Evolutionary conservation across 2,329 filamentous ascomycete genomes (phyloP).

Genomic region (Colletotrichum karsti): DNA sequence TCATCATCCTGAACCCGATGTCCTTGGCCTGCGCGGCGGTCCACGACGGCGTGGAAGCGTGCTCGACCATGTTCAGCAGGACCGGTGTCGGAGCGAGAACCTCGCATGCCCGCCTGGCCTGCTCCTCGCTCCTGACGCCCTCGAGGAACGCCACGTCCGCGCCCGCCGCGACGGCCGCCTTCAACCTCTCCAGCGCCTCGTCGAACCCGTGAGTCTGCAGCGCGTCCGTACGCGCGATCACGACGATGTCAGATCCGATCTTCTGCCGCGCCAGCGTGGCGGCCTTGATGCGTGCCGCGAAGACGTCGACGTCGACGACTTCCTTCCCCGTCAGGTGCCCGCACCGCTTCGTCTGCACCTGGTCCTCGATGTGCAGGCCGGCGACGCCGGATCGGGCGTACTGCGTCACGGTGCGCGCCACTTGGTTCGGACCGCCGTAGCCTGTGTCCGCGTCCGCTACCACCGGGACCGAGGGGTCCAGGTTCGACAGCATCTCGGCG

Average conservation of each 20-base stretch:
- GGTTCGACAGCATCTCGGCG: conserved; percentile 70
- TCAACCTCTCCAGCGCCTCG: conserved; percentile 59
- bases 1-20: conserved; percentile 67
- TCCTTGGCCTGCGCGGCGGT: conserved; percentile 59
- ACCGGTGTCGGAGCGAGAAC: conserved; percentile 59
- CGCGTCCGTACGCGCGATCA: conserved; percentile 72
- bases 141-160: conserved; percentile 70
- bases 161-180: conserved; percentile 59
- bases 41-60: conserved; percentile 63
- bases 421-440: conserved; percentile 61
- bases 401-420: conserved; percentile 60
- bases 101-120: conserved; percentile 55
- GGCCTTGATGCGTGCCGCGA: conserved; percentile 64
- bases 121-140: conserved; percentile 59
- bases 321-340: conserved; percentile 71
- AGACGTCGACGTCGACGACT: conserved; percentile 61
- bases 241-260: conserved; percentile 64
- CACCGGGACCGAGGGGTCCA: conserved; percentile 63
- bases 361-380: conserved; percentile 70
- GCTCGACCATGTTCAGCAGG: conserved; percentile 66
- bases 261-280: conserved; percentile 58
- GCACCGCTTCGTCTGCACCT: conserved; percentile 71
- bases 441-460: conserved; percentile 71
- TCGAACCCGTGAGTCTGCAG: conserved; percentile 65
- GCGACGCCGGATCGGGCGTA: conserved; percentile 66